phyloP scores from a whole-genome alignment of 176 grass and related monocot species.

The Triticum dicoccoides region DNA sequence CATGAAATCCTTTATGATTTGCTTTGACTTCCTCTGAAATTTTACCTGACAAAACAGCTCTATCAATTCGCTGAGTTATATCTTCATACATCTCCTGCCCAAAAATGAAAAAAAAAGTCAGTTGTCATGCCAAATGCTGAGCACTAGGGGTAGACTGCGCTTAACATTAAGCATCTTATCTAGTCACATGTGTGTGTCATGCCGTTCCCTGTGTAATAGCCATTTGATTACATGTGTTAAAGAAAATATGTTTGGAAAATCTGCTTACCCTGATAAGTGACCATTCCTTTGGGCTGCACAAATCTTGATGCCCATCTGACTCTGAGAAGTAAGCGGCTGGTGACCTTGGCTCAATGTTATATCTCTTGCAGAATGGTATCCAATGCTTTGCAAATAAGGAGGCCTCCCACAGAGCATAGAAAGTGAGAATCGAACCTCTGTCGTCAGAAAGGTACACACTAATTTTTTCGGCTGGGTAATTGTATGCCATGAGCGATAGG shows the following conservation, averaged over 20 bases:
- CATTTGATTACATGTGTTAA: not conserved
- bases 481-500: constrained; percentile 70
- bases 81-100: constrained; percentile 51
- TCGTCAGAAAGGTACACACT: constrained; percentile 80
- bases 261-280: constrained; percentile 39
- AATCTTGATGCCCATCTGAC: constrained; percentile 14
- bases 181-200: not conserved
- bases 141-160: not conserved
- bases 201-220: not conserved
- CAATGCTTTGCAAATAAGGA: constrained; percentile 61
- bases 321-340: constrained; percentile 54
- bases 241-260: not conserved
- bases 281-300: constrained; percentile 29
- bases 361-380: constrained; percentile 70
- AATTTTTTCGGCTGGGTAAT: constrained; percentile 55
- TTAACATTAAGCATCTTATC: not conserved
- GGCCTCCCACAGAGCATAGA: constrained; percentile 69
- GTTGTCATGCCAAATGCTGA: not conserved
- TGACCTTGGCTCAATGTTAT: constrained; percentile 54
- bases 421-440: constrained; percentile 61
- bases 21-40: constrained; percentile 44
- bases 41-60: constrained; percentile 36
- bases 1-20: constrained; percentile 64
- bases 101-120: not conserved
- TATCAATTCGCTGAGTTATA: constrained; percentile 50